phyloP scores from a whole-genome alignment of 2,329 filamentous ascomycete species.

The Stachybotrys echinatus region DNA sequence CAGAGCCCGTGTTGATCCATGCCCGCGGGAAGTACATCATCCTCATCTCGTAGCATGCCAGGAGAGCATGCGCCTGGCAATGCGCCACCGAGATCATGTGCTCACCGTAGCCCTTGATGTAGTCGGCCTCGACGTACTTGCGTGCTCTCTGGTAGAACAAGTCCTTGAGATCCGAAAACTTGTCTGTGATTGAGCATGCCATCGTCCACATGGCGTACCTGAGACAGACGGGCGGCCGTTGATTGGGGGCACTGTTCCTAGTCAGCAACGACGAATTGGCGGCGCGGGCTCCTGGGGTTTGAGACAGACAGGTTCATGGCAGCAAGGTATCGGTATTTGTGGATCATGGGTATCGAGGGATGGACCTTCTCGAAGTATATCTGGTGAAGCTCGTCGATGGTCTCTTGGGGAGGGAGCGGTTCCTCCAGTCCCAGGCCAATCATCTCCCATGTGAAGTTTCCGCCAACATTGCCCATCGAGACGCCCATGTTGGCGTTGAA shows the following conservation, averaged over 20 bases:
- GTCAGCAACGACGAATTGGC: constrained; percentile 2
- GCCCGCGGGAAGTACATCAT: constrained; percentile 96
- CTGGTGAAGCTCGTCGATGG: constrained; percentile 80
- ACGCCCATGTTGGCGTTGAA: constrained; percentile 47
- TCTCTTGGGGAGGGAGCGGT: constrained; percentile 52
- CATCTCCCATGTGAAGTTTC: constrained; percentile 74
- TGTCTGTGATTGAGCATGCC: constrained; percentile 80
- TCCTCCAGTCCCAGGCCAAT: constrained; percentile 56
- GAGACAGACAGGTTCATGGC: constrained; percentile 72
- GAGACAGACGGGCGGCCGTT: constrained; percentile 80
- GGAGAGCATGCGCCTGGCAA: constrained; percentile 76
- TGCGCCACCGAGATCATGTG: constrained; percentile 80
- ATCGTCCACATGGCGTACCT: constrained; percentile 96
- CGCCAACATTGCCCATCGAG: constrained; percentile 43
- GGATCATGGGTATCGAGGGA: constrained; percentile 80
- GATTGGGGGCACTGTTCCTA: constrained; percentile 59
- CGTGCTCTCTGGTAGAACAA: constrained; percentile 86
- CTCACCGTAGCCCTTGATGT: constrained; percentile 89
- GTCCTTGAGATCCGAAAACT: constrained; percentile 72
- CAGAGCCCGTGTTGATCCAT: constrained; percentile 86
- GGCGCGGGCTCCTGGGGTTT: neutral
- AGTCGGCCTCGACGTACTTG: constrained; percentile 86
- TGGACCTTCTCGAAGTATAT: constrained; percentile 91
- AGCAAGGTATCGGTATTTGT: constrained; percentile 79
- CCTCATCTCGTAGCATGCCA: constrained; percentile 88